These are phyloP conservation scores for Echinosophora koreensis DNA, from an alignment of 306 rosid genomes.

Conservation along the genomic window DNA sequence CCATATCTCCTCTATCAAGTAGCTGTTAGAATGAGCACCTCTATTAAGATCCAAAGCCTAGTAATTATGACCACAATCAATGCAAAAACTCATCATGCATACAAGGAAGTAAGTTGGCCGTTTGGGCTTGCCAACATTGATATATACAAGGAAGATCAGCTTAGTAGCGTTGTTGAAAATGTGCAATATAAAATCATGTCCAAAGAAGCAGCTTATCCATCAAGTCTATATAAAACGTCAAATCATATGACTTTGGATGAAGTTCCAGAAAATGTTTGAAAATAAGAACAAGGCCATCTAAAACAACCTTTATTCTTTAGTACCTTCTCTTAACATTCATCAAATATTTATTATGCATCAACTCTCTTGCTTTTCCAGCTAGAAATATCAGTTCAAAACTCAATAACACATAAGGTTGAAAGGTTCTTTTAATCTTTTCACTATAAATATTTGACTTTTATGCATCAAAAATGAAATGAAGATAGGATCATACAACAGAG, in stretches of 20 bases:
- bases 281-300: neutral
- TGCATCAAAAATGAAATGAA: conserved; percentile 35
- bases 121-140: no score
- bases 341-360: conserved; percentile 12
- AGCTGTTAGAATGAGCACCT: no score
- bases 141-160: no score
- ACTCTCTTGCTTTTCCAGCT: conserved; percentile 3
- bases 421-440: conserved; percentile 21
- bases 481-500: conserved; percentile 38
- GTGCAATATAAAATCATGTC: no score
- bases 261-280: neutral
- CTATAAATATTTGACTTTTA: conserved; percentile 14
- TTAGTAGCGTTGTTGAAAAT: no score
- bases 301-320: neutral
- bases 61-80: no score
- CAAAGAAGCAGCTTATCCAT: conserved; percentile 11
- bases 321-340: neutral
- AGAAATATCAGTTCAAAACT: conserved; percentile 35
- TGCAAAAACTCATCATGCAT: no score
- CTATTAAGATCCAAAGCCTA: no score
- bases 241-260: neutral
- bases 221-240: neutral
- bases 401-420: conserved; percentile 12
- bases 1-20: no score
- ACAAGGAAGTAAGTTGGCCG: no score